Evolutionary conservation across 352 stramenopile species (phyloP).

Genomic region (Phytophthora fragariaefolia): DNA sequence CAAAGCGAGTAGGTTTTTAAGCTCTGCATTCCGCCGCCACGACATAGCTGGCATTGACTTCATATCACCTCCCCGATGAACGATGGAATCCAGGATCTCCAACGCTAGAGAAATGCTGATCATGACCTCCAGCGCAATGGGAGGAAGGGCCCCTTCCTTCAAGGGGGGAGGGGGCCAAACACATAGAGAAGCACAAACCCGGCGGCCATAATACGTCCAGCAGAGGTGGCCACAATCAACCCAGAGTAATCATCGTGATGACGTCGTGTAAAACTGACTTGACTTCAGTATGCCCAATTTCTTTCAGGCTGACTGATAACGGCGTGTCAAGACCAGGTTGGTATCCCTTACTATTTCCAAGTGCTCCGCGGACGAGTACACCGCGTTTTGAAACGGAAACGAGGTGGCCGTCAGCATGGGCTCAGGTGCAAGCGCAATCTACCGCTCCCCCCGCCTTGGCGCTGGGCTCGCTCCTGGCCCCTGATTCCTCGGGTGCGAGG

Average conservation of each 20-base stretch:
- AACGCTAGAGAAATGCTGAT: too few relatives aligned
- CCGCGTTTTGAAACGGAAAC: slow-evolving; percentile 15
- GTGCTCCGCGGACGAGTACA: slow-evolving; percentile 6
- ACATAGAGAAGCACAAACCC: neutral
- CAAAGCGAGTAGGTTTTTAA: too few relatives aligned
- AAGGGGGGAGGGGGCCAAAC: too few relatives aligned
- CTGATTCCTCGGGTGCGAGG: slow-evolving; percentile 29
- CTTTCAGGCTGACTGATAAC: neutral
- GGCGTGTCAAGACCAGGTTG: neutral
- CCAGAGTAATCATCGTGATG: neutral
- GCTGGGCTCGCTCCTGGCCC: slow-evolving; percentile 11
- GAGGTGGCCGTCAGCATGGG: slow-evolving; percentile 20
- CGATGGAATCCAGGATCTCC: too few relatives aligned
- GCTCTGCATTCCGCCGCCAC: too few relatives aligned
- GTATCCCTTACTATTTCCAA: neutral
- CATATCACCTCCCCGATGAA: too few relatives aligned
- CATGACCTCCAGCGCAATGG: too few relatives aligned
- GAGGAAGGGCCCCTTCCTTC: too few relatives aligned
- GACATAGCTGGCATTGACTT: too few relatives aligned
- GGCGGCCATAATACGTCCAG: neutral
- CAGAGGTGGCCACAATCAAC: neutral
- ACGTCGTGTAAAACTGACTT: slow-evolving; percentile 1
- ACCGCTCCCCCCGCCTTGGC: neutral
- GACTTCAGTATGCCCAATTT: slow-evolving; percentile 5
- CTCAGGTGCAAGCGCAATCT: slow-evolving; percentile 15